A percentile compares a stretch with the other conserved stretches of the same genome.
These are phyloP conservation scores for Pseudonitzschia multistriata DNA, from an alignment of 108 stramenopile genomes.

Conservation along the genomic window DNA sequence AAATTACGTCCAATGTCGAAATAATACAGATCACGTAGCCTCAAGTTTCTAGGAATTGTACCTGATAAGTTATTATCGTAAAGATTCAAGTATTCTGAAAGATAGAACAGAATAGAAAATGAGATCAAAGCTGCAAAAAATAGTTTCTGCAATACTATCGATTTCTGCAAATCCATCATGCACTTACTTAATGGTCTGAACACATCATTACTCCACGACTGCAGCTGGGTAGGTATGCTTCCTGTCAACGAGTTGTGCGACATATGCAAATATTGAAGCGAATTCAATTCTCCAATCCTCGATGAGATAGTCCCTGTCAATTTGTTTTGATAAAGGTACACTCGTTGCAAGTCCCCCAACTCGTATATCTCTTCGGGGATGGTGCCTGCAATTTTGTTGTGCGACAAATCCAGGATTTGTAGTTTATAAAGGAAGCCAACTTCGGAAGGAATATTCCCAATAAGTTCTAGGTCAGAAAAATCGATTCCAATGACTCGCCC, in stretches of 20 bases:
- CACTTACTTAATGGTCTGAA: neutral
- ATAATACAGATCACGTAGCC: slow-evolving; percentile 31
- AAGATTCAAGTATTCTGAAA: slow-evolving; percentile 27
- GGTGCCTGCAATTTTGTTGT: slow-evolving; percentile 4
- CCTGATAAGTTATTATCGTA: slow-evolving; percentile 32
- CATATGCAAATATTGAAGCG: slow-evolving; percentile 1
- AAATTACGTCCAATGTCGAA: slow-evolving; percentile 46
- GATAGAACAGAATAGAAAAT: neutral
- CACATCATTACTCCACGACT: neutral
- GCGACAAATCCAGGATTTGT: slow-evolving; percentile 4
- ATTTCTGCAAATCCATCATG: neutral
- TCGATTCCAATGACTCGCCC: slow-evolving; percentile 35
- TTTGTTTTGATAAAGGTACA: slow-evolving; percentile 22
- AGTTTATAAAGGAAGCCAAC: neutral
- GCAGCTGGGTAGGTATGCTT: slow-evolving; percentile 7
- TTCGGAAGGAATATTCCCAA: slow-evolving; percentile 32
- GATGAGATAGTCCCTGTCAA: slow-evolving; percentile 20
- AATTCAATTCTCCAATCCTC: neutral
- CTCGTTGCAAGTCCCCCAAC: slow-evolving; percentile 1
- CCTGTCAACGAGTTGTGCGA: slow-evolving; percentile 21
- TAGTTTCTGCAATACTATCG: neutral
- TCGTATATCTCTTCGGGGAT: slow-evolving; percentile 9
- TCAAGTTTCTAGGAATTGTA: slow-evolving; percentile 23
- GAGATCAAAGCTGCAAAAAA: neutral
- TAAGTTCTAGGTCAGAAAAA: slow-evolving; percentile 35